A percentile compares a stretch with the other conserved stretches of the same genome.
Conservation (phyloP, 2,329 filamentous ascomycete genomes). For the Botrytis tulipae region DNA sequence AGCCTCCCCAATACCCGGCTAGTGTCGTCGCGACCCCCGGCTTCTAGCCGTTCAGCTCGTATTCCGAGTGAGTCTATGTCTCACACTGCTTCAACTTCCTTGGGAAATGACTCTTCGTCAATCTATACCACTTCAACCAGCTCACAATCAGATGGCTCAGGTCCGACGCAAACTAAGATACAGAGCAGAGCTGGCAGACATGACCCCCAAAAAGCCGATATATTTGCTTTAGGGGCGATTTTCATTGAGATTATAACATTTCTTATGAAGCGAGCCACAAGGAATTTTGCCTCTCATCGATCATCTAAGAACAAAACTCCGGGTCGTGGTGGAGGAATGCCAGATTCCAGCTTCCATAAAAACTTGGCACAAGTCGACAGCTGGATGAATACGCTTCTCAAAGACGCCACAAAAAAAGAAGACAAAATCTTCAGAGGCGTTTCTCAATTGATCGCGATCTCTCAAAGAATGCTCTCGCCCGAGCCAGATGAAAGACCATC, state of each 20-base stretch:
- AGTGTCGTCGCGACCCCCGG: conserved; percentile 32
- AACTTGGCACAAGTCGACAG: conserved; percentile 66
- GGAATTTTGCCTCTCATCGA: conserved; percentile 65
- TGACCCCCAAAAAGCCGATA: conserved; percentile 60
- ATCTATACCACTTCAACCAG: conserved; percentile 29
- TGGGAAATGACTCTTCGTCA: conserved; percentile 30
- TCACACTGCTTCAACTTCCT: neutral
- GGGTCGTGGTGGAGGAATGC: conserved; percentile 53
- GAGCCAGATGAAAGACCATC: conserved; percentile 53
- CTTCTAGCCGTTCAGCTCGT: conserved; percentile 27
- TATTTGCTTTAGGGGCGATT: conserved; percentile 72
- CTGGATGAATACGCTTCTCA: conserved; percentile 63
- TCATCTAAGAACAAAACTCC: conserved; percentile 59
- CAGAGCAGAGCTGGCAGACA: conserved; percentile 41
- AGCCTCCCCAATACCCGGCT: neutral
- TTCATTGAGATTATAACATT: conserved; percentile 71
- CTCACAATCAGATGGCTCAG: conserved; percentile 6
- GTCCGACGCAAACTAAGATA: neutral
- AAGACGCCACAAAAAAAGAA: conserved; percentile 51
- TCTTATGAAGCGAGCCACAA: conserved; percentile 64
- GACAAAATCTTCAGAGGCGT: conserved; percentile 52
- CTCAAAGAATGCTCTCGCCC: conserved; percentile 53
- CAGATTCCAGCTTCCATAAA: conserved; percentile 69
- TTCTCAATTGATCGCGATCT: conserved; percentile 51
- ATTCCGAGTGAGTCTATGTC: neutral